Evolutionary conservation across 352 stramenopile species (phyloP), one percentile per base, ranked within the genome.

Genomic region (Saprolegnia parasitica): DNA sequence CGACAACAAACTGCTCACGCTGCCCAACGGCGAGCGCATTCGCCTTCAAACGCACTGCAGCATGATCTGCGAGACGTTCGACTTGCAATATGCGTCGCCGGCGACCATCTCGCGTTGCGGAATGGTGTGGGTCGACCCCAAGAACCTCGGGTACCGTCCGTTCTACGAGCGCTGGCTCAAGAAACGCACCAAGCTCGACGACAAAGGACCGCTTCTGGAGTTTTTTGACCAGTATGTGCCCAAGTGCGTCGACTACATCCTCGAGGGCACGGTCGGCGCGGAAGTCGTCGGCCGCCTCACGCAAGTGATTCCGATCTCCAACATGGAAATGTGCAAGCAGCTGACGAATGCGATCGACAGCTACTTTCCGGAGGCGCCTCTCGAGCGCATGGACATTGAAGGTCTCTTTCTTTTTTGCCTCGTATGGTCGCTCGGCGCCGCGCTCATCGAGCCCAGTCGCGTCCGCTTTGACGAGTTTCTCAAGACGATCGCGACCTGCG

Each of bases 101-200:
- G 95, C 94, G 15, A 98, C 94, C 0, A 98, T 98, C 52, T 96
- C 84, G 72, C 89, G 95, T 3, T 98, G 95, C 73, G 95, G 95
- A 3, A 98, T 98, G 95, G 93, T 98, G 15, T 98, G 95, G 92
- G 95, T 98, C 4, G 95, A 98, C 60, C 95, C 95, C 0, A 97
- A 98, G 75, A 98, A 98, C 68, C 76, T 98, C 6, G 95, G 95
- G 1, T 98, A 97, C 72, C 79, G 83, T 18, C 95, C 95, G 20
- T 98, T 95, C 77, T 98, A 95, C 72, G 93, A 98, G 67, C 81
- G 93, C 0, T 98, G 95, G 95, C 77, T 98, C 16, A 91, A 96
- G 58, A 92, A 93, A 66, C 90, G 94, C 50, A 86, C 87, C 0
- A 62, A 96, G 6, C 23, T 26, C 0, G 56, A 80, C 11, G 82